Base-by-base conservation (phyloP, 768 basidiomycete species). In the Russula dissimulans region DNA sequence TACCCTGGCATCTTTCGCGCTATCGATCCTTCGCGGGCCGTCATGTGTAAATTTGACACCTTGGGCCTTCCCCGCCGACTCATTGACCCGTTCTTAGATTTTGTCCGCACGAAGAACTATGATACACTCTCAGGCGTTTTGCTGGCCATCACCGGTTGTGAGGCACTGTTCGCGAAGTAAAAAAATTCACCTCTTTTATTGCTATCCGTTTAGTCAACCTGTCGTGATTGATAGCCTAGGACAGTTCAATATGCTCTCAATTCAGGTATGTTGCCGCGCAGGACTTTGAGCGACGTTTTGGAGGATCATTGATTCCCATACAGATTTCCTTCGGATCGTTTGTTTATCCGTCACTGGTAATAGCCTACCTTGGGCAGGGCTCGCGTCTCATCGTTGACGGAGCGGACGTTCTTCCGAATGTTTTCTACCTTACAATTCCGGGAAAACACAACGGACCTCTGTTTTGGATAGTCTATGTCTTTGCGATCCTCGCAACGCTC, bases 341-440 rank as follows among this genome's bases (percentile, higher is more conserved):
- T 54, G 82, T 81, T 1, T 87, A 84, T 66, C 85, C 85, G 0
- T 77, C 78, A 15, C 72, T 89, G 41, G 61, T 84, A 1, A 74
- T 89, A 0, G 81, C 83, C 6, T 89, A 89, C 66, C 79, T 89
- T 17, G 87, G 86, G 1, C 86, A 89, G 71, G 86, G 86, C 14
- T 81, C 86, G 11, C 75, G 79, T 3, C 71, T 89, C 41, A 80
- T 87, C 60, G 56, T 64, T 3, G 76, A 83, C 56, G 80, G 81
- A 5, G 76, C 77, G 29, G 63, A 46, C 0, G 78, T 85, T 18
- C 65, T 87, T 4, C 12, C 64, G 0, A 83, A 84, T 62, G 71
- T 86, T 3, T 87, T 89, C 69, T 87, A 86, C 71, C 71, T 73
- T 0, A 76, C 81, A 2, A 87, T 89, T 48, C 86, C 86, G 0